Conservation (phyloP, 2,329 filamentous ascomycete species). For the Trichoderma oligosporum region DNA sequence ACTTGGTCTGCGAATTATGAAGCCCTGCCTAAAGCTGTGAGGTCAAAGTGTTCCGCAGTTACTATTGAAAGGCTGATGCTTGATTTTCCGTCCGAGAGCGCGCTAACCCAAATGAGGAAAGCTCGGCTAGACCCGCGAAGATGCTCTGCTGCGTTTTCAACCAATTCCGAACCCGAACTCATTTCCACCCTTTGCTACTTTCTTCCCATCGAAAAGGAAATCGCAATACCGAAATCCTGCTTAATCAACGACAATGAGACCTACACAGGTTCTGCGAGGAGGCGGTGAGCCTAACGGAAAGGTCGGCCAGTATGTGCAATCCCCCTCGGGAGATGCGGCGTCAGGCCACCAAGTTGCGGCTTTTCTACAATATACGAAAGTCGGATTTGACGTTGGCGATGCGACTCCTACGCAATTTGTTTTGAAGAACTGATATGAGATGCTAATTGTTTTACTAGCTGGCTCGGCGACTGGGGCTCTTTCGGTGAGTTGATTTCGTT, state of each 20-base stretch:
- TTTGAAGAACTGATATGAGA: not conserved
- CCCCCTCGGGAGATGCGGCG: not conserved
- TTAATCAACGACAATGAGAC: conserved; percentile 36
- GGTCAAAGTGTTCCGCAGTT: conserved; percentile 14
- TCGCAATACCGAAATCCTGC: conserved; percentile 19
- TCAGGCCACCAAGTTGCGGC: conserved; percentile 28
- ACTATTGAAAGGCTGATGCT: not conserved
- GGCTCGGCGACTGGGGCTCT: conserved; percentile 69
- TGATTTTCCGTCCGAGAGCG: conserved; percentile 25
- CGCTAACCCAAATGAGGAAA: conserved; percentile 37
- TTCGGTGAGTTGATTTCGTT: conserved; percentile 57
- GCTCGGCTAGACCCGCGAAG: conserved; percentile 31
- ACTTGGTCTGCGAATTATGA: conserved; percentile 2
- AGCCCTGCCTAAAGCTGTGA: conserved; percentile 6
- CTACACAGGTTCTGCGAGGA: conserved; percentile 37
- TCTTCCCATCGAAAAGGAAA: conserved; percentile 15
- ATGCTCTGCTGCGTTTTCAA: conserved; percentile 27
- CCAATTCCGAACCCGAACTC: conserved; percentile 24
- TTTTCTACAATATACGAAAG: conserved; percentile 29
- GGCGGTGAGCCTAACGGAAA: conserved; percentile 34
- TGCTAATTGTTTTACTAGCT: conserved; percentile 47
- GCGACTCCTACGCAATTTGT: conserved; percentile 25
- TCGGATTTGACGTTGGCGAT: conserved; percentile 12
- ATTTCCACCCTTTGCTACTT: conserved; percentile 14
- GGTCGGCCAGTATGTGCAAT: conserved; percentile 35